phyloP scores from a whole-genome alignment of 2,329 filamentous ascomycete genomes.

The Xylariaceae sp. region DNA sequence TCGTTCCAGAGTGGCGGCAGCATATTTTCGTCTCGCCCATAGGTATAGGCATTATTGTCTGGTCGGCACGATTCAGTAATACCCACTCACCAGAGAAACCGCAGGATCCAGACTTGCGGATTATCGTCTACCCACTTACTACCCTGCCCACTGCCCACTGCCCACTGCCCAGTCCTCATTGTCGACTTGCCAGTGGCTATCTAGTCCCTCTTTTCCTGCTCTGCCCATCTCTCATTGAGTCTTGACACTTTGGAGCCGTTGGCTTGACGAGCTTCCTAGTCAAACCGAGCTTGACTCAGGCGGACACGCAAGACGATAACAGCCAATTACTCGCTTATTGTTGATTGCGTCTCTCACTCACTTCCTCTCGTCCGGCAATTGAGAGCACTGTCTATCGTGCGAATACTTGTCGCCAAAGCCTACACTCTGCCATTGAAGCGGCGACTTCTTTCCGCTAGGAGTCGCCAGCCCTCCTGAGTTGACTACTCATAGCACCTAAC shows the following conservation, averaged over 20 bases:
- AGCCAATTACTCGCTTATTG: neutral
- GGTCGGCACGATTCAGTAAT: constrained; percentile 6
- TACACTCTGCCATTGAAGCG: constrained; percentile 10
- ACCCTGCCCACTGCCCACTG: constrained; percentile 10
- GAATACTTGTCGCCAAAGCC: constrained; percentile 13
- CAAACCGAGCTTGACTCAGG: constrained; percentile 1
- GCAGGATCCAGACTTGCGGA: constrained; percentile 11
- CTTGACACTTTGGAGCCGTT: neutral
- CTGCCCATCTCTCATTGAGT: constrained; percentile 1
- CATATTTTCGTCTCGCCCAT: neutral
- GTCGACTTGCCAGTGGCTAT: constrained; percentile 11
- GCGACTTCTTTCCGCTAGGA: constrained; percentile 20
- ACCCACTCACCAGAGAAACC: constrained; percentile 12
- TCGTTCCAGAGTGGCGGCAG: neutral
- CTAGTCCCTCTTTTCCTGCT: constrained; percentile 11
- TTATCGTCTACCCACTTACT: constrained; percentile 11
- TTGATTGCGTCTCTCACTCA: neutral
- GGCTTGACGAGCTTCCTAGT: neutral
- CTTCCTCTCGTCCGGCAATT: constrained; percentile 1
- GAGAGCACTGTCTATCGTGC: neutral
- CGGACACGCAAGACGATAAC: neutral
- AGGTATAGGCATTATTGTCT: neutral
- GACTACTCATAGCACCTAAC: neutral
- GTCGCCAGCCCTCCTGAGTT: constrained; percentile 10
- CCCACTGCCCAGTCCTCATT: constrained; percentile 18